Evolutionary conservation across 306 rosid species (phyloP).

Genomic region (Vigna reflexopilosa): DNA sequence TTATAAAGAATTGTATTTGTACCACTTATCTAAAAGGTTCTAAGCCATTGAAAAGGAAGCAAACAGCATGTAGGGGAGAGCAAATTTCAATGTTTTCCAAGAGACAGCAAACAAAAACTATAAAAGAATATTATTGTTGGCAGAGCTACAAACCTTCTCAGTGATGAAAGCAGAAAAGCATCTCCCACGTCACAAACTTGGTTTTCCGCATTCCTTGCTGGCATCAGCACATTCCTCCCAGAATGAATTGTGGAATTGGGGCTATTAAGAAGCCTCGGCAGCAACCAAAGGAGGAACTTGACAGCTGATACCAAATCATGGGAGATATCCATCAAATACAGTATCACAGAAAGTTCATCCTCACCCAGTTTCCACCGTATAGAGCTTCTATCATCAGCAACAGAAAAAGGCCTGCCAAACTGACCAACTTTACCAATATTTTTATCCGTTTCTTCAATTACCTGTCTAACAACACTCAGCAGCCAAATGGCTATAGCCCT

Average conservation of each 20-base stretch:
- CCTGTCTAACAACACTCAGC: slow-evolving; percentile 64
- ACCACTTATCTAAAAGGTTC: neutral
- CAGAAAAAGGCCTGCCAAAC: slow-evolving; percentile 66
- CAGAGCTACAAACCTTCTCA: slow-evolving; percentile 66
- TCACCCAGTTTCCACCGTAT: slow-evolving; percentile 88
- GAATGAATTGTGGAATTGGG: slow-evolving; percentile 71
- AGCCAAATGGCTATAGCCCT: slow-evolving; percentile 75
- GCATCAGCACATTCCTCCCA: slow-evolving; percentile 65
- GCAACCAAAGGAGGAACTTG: slow-evolving; percentile 83
- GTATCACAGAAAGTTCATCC: slow-evolving; percentile 79
- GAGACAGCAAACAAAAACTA: neutral
- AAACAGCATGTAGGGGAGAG: neutral
- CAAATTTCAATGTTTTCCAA: slow-evolving; percentile 10
- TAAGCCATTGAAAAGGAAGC: neutral
- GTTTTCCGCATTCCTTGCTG: slow-evolving; percentile 74
- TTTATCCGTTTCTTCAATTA: slow-evolving; percentile 80
- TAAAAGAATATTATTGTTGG: neutral
- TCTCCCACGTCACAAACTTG: slow-evolving; percentile 85
- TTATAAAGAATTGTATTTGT: neutral
- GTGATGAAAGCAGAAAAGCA: slow-evolving; percentile 81
- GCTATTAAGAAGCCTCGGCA: slow-evolving; percentile 71
- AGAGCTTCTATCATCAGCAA: slow-evolving; percentile 67
- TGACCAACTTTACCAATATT: slow-evolving; percentile 73
- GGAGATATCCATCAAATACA: slow-evolving; percentile 80
- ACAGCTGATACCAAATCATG: slow-evolving; percentile 85